phyloP scores from a whole-genome alignment of 495 filamentous ascomycete genomes.

The Darksidea phi region DNA sequence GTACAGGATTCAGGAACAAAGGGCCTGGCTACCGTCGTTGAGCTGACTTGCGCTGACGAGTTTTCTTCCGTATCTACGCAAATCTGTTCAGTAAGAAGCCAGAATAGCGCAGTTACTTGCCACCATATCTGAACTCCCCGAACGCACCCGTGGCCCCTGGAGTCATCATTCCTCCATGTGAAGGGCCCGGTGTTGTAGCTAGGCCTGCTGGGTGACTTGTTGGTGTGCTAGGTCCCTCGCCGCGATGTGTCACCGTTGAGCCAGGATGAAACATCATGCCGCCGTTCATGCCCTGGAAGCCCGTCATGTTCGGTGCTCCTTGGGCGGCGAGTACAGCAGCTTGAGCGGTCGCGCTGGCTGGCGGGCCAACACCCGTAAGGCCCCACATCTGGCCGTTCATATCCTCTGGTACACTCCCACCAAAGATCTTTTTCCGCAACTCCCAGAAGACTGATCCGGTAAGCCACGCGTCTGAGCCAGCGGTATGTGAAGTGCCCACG shows the following conservation, averaged over 20 bases:
- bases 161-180: conserved; percentile 26
- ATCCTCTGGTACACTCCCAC: conserved; percentile 78
- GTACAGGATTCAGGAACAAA: no score
- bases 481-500: conserved; percentile 81
- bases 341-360: conserved; percentile 46
- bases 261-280: conserved; percentile 26
- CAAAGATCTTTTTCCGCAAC: conserved; percentile 68
- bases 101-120: conserved; percentile 18
- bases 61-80: neutral
- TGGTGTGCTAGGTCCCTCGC: conserved; percentile 40
- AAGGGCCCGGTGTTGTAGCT: conserved; percentile 31
- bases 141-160: conserved; percentile 24
- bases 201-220: conserved; percentile 41
- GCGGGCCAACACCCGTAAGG: conserved; percentile 63
- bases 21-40: no score
- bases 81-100: conserved; percentile 1
- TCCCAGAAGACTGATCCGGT: conserved; percentile 61
- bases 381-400: conserved; percentile 94
- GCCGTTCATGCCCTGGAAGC: conserved; percentile 21
- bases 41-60: neutral
- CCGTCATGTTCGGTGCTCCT: conserved; percentile 12
- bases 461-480: conserved; percentile 85
- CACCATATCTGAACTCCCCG: conserved; percentile 32
- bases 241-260: conserved; percentile 1
- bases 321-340: conserved; percentile 41